phyloP scores from a whole-genome alignment of 805 yeast species.

The Teunomyces atbi region DNA sequence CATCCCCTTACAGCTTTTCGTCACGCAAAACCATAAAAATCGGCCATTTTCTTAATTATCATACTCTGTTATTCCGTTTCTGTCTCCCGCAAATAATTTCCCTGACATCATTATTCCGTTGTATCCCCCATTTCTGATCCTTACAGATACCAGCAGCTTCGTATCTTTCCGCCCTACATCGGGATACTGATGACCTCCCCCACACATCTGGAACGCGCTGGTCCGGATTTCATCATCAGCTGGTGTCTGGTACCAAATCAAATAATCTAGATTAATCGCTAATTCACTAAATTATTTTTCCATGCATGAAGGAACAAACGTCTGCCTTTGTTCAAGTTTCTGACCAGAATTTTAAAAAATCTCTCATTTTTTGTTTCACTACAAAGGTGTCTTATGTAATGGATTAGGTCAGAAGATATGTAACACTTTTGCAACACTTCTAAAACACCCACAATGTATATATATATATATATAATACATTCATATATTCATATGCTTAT shows the following conservation, averaged over 20 bases:
- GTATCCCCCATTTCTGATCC: neutral
- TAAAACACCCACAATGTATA: neutral
- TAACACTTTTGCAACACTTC: conserved; percentile 1
- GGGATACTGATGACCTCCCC: too few species aligned
- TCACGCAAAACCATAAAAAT: neutral
- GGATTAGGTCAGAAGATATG: neutral
- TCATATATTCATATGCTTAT: neutral
- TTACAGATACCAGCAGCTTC: neutral
- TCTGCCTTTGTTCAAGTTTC: neutral
- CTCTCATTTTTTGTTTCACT: neutral
- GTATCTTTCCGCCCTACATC: too few species aligned
- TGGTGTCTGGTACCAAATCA: neutral
- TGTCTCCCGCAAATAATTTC: neutral
- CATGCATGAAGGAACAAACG: neutral
- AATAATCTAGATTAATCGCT: conserved; percentile 1
- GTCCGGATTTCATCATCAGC: neutral
- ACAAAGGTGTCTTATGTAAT: neutral
- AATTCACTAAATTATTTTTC: neutral
- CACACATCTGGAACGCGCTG: neutral
- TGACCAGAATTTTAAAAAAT: neutral
- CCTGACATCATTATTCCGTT: neutral
- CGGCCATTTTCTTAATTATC: neutral
- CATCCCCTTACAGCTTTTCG: neutral
- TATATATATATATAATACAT: neutral
- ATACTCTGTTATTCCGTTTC: neutral